phyloP scores from a whole-genome alignment of 306 rosid species.

The Sicyos baderoa region DNA sequence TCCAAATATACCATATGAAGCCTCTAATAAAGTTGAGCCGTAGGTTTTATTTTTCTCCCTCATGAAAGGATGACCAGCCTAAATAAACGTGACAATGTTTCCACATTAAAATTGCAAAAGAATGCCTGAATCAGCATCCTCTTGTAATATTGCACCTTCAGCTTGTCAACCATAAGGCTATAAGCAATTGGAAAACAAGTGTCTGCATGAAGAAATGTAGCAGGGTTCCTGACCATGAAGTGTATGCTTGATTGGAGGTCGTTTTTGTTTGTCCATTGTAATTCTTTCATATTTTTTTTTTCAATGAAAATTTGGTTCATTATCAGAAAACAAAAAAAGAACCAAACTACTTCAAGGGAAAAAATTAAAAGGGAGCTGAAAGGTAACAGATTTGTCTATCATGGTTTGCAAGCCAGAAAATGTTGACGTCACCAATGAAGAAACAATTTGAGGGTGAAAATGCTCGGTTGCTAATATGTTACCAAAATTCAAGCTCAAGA shows the following conservation, averaged over 20 bases:
- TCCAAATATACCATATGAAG: too few species aligned
- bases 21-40: too few species aligned
- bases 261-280: too few species aligned
- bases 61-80: too few species aligned
- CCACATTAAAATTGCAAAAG: constrained; percentile 89
- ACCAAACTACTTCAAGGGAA: neutral
- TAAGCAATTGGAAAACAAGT: constrained; percentile 83
- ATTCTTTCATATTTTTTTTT: neutral
- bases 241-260: neutral
- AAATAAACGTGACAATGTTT: constrained; percentile 29
- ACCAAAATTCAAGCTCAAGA: neutral
- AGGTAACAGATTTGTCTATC: neutral
- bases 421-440: neutral
- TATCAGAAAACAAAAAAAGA: neutral
- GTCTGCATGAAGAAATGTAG: constrained; percentile 92
- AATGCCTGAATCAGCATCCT: constrained; percentile 80
- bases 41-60: too few species aligned
- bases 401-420: neutral
- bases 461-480: neutral
- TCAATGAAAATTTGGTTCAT: too few species aligned
- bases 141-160: constrained; percentile 86
- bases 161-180: too few species aligned
- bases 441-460: constrained; percentile 1
- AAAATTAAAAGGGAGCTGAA: neutral
- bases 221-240: constrained; percentile 61